Percentiles rank a stretch among this genome's conserved stretches.
These are phyloP conservation scores for Rhododendron molle DNA, from an alignment of 148 eudicot species.

Conservation along the genomic window DNA sequence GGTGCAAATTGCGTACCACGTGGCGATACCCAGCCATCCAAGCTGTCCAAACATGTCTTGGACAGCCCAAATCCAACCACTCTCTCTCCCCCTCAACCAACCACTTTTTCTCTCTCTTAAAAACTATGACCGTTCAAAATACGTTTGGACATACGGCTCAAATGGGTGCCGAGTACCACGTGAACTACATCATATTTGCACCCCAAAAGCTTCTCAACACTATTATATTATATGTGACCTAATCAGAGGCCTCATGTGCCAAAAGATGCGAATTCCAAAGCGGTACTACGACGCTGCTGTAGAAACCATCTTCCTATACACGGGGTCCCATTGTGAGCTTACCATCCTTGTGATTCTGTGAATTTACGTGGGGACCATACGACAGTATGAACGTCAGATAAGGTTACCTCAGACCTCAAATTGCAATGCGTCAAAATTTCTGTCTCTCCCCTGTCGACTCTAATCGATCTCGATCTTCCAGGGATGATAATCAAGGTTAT, in stretches of 20 bases:
- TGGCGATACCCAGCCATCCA: no score
- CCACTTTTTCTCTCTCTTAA: no score
- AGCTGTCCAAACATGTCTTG: no score
- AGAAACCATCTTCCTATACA: background rate
- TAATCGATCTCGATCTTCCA: background rate
- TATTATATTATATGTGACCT: background rate
- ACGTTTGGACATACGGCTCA: no score
- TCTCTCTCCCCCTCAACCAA: no score
- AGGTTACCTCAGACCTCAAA: background rate
- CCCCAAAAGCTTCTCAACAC: no score
- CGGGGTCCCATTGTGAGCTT: background rate
- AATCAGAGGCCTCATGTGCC: background rate
- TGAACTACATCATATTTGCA: no score
- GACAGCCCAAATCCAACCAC: no score
- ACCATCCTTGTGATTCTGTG: background rate
- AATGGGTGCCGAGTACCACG: no score
- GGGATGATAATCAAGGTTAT: background rate
- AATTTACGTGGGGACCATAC: background rate
- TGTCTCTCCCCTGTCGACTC: background rate
- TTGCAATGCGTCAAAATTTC: background rate
- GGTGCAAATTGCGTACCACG: no score
- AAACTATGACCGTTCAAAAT: no score
- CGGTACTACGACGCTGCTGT: background rate
- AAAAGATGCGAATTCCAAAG: background rate
- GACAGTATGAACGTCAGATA: background rate